Conservation (phyloP, 208 protist species). For the Crithidia acanthocephali region DNA sequence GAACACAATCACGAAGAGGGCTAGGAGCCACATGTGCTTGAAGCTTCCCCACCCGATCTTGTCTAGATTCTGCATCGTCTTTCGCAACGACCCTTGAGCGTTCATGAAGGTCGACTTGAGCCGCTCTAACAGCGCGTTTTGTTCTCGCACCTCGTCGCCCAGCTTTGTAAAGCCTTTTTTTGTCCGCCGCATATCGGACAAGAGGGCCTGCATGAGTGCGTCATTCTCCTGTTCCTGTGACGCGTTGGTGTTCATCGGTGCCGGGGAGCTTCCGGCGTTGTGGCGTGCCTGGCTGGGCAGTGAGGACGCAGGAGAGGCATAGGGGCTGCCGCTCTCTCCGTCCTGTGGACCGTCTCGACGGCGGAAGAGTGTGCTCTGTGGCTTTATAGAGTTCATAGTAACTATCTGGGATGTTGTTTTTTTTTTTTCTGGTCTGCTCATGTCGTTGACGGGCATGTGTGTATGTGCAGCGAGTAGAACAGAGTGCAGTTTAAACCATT, state of each 20-base stretch:
- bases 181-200: slow-evolving; percentile 59
- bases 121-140: slow-evolving; percentile 70
- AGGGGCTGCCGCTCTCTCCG: background rate
- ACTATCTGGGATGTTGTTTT: background rate
- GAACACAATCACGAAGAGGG: slow-evolving; percentile 77
- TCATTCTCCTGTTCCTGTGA: slow-evolving; percentile 76
- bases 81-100: slow-evolving; percentile 42
- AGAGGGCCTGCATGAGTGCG: slow-evolving; percentile 64
- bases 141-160: slow-evolving; percentile 67
- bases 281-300: background rate
- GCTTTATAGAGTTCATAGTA: slow-evolving; percentile 40
- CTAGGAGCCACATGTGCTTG: slow-evolving; percentile 87
- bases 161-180: slow-evolving; percentile 56
- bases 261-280: background rate
- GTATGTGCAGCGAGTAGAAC: too few species aligned
- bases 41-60: slow-evolving; percentile 41
- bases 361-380: slow-evolving; percentile 73
- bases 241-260: slow-evolving; percentile 14
- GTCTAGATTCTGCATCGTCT: slow-evolving; percentile 66
- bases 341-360: slow-evolving; percentile 27
- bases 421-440: too few species aligned
- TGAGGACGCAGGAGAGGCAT: background rate
- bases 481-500: too few species aligned
- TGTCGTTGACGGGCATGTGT: too few species aligned
- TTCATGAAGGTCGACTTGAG: slow-evolving; percentile 46